Base-by-base conservation (phyloP, 495 filamentous ascomycete genomes). In the Schizothecium vesticola region DNA sequence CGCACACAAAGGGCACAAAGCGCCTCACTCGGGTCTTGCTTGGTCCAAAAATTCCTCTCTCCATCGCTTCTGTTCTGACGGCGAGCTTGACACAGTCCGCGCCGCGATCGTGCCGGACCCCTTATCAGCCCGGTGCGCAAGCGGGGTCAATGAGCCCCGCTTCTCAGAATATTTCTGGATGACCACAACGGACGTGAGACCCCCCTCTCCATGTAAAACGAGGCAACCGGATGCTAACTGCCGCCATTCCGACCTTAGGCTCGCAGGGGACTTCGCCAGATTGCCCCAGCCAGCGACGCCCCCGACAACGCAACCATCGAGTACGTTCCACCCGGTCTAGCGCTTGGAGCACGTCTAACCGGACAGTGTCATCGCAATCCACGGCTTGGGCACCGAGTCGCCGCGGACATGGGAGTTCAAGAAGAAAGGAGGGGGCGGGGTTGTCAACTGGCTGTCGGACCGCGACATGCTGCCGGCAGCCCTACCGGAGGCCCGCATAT, bases 321-420 rank as follows among this genome's bases (percentile, higher is more conserved):
- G 66, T 68, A 68, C 24, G 66, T 68, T 33, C 33, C 31, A 60
- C 59, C 66, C 22, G 33, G 19, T 63, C 33, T 12, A 24, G 63
- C 33, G 22, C 21, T 21, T n/a, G 8, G 33, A 62, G n/a, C 31
- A 56, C 19, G 59, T 63, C 66, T 68, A 31, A 63, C 60, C 59
- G 11, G 56, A 67, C 60, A 73, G 61, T 33, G 70, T 74, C 29
- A 70, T 77, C 62, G 67, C 69, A 19, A 72, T 77, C 29, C 74
- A 75, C 43, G 74, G 74, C 29, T 23, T 77, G 24, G 71, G 61
- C 25, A 72, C 74, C 25, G 36, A 68, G 9, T 72, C 75, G 51
- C 58, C 67, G 31, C 25, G 33, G 21, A 74, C 68, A 33, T 75
- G 72, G 72, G 60, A 31, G 13, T 63, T 56, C 21, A 43, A 68